These are phyloP conservation scores for Withania somnifera DNA, from an alignment of 305 asterid genomes.

Conservation along the genomic window DNA sequence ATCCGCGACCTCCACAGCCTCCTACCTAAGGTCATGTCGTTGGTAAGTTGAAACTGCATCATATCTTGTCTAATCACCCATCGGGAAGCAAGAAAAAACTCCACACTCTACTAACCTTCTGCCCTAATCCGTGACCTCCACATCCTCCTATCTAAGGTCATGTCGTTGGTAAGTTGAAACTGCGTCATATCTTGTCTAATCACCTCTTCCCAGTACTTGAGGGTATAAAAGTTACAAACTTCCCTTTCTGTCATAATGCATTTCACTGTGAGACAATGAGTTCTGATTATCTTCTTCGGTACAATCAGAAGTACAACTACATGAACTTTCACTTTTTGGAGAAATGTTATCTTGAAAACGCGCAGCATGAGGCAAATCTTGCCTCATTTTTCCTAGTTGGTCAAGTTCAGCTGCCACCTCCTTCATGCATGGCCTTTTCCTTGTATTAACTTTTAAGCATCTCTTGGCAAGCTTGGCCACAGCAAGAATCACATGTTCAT, in stretches of 20 bases:
- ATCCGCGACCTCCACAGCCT: too few species aligned
- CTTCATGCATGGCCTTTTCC: constrained; percentile 30
- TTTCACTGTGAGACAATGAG: background rate
- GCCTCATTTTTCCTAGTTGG: constrained; percentile 10
- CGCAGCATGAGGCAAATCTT: background rate
- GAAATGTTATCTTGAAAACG: background rate
- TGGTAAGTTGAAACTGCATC: too few species aligned
- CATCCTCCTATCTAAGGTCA: too few species aligned
- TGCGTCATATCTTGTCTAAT: too few species aligned
- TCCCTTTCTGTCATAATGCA: background rate
- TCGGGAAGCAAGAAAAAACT: too few species aligned
- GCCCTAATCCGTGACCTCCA: too few species aligned
- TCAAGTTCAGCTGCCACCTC: constrained; percentile 36
- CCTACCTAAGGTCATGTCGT: too few species aligned
- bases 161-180: too few species aligned
- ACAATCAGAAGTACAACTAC: constrained; percentile 1
- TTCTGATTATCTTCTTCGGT: background rate
- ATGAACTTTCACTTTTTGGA: constrained; percentile 4
- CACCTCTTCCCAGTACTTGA: background rate
- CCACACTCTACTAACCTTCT: too few species aligned
- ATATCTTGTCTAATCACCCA: too few species aligned
- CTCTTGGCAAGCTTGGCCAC: constrained; percentile 25
- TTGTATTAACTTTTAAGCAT: constrained; percentile 23
- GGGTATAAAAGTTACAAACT: background rate
- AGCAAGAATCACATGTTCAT: constrained; percentile 15